phyloP scores from a whole-genome alignment of 345 rosid species.

The Rhizophora apiculata region DNA sequence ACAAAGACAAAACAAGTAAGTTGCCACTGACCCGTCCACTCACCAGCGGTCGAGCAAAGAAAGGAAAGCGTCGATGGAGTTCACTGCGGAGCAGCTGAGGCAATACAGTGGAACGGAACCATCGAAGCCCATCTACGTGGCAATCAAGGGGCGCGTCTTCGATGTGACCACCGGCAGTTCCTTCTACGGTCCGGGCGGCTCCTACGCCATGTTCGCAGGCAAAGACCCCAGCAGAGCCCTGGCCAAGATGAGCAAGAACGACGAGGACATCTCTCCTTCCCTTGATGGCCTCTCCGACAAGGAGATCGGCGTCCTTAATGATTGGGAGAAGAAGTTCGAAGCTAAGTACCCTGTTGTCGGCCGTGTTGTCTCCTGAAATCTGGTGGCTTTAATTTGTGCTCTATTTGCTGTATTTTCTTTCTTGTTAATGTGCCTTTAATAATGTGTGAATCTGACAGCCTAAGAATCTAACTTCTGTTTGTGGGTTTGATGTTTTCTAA shows the following conservation, averaged over 20 bases:
- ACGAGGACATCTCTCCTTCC: slow-evolving; percentile 61
- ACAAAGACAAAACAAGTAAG: no score
- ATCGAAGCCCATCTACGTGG: slow-evolving; percentile 77
- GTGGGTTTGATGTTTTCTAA: neutral
- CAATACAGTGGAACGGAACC: slow-evolving; percentile 68
- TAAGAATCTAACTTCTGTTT: no score
- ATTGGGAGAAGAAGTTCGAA: slow-evolving; percentile 86
- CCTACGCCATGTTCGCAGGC: slow-evolving; percentile 71
- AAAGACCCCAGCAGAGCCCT: slow-evolving; percentile 85
- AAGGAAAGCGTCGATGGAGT: slow-evolving; percentile 48
- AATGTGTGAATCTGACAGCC: no score
- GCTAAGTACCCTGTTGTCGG: slow-evolving; percentile 87
- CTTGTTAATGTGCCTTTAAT: no score
- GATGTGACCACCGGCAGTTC: slow-evolving; percentile 71
- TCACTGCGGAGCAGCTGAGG: slow-evolving; percentile 58
- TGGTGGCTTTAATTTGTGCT: neutral
- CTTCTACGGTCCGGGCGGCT: slow-evolving; percentile 74
- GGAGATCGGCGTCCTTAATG: slow-evolving; percentile 66
- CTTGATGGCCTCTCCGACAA: slow-evolving; percentile 65
- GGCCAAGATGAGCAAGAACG: slow-evolving; percentile 94
- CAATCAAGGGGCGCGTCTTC: slow-evolving; percentile 75
- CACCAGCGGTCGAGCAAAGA: neutral
- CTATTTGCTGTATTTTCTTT: no score
- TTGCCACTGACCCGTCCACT: no score
- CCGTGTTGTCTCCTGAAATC: slow-evolving; percentile 48